These are phyloP conservation scores for Hypoxylon sp. DNA, from an alignment of 2,329 filamentous ascomycete genomes.

Conservation along the genomic window DNA sequence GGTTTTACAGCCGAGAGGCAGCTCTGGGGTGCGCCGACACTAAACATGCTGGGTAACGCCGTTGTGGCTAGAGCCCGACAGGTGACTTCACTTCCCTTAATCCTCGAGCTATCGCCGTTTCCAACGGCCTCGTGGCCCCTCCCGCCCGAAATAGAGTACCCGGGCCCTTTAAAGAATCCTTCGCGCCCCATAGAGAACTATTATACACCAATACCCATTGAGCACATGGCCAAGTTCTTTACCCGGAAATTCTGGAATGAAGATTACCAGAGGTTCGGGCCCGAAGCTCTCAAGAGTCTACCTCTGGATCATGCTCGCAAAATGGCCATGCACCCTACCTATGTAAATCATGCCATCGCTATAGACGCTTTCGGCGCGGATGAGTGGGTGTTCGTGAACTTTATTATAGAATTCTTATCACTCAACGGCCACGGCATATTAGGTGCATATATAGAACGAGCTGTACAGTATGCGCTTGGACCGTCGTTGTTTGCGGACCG, in stretches of 20 bases:
- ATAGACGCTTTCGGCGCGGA: not conserved
- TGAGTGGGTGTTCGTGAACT: constrained; percentile 24
- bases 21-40: constrained; percentile 39
- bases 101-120: constrained; percentile 7
- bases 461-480: not conserved
- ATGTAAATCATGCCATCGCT: accelerated
- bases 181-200: constrained; percentile 29
- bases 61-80: not conserved
- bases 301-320: constrained; percentile 16
- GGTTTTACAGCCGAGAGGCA: constrained; percentile 43
- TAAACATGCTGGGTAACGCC: not conserved
- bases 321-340: not conserved
- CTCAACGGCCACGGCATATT: constrained; percentile 32
- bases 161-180: not conserved
- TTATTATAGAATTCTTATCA: constrained; percentile 13
- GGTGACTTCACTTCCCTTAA: constrained; percentile 14
- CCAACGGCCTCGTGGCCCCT: constrained; percentile 15
- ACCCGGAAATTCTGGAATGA: constrained; percentile 48
- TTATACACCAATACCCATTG: constrained; percentile 36
- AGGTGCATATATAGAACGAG: constrained; percentile 14
- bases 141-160: not conserved
- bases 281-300: constrained; percentile 38
- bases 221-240: constrained; percentile 48
- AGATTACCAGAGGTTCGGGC: constrained; percentile 42
- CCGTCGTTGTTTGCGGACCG: not conserved